Evolutionary conservation across 2,329 filamentous ascomycete genomes (phyloP).

Genomic region (Lasiodiplodia citricola): DNA sequence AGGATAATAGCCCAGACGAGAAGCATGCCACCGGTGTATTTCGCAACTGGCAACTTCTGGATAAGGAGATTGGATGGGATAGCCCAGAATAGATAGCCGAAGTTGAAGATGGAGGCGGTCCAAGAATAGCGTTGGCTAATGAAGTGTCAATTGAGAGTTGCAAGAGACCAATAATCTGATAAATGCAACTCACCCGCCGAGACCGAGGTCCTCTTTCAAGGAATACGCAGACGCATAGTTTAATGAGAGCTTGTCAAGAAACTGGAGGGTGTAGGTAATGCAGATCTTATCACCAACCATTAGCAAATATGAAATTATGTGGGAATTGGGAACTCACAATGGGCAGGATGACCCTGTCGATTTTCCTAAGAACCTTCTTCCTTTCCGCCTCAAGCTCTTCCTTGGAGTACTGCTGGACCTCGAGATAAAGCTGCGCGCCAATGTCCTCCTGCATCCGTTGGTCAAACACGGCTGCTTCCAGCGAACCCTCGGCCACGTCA

Average conservation of each 20-base stretch:
- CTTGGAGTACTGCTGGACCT: slow-evolving; percentile 49
- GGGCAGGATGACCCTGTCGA: slow-evolving; percentile 55
- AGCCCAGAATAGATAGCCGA: slow-evolving; percentile 51
- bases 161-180: neutral
- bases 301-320: neutral
- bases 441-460: slow-evolving; percentile 46
- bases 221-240: slow-evolving; percentile 49
- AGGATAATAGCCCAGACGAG: slow-evolving; percentile 53
- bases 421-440: slow-evolving; percentile 52
- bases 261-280: slow-evolving; percentile 54
- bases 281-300: slow-evolving; percentile 36
- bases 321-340: slow-evolving; percentile 41
- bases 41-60: slow-evolving; percentile 43
- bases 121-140: slow-evolving; percentile 46
- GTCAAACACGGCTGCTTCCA: neutral
- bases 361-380: slow-evolving; percentile 48
- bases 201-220: slow-evolving; percentile 41
- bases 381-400: slow-evolving; percentile 53
- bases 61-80: slow-evolving; percentile 47
- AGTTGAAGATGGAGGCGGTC: slow-evolving; percentile 52
- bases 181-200: slow-evolving; percentile 1
- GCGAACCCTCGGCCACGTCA: slow-evolving; percentile 14
- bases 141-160: slow-evolving; percentile 10
- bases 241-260: slow-evolving; percentile 51
- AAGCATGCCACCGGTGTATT: slow-evolving; percentile 46